These are phyloP conservation scores for Monilinia fructicola DNA, from an alignment of 2,329 filamentous ascomycete species.

Conservation along the genomic window DNA sequence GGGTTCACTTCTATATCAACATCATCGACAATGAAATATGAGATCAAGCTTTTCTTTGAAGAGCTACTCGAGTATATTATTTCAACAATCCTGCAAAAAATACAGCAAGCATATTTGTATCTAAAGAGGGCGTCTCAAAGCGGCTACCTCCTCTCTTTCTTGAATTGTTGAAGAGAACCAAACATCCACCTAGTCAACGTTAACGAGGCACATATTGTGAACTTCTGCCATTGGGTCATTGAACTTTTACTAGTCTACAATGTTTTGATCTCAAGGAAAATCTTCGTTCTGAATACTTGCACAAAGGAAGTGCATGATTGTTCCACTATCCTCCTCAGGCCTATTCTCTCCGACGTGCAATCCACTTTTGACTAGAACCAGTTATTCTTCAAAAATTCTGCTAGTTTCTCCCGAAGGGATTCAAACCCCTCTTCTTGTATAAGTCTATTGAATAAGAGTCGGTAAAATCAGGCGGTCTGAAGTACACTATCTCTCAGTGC, in stretches of 20 bases:
- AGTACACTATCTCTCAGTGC: no score
- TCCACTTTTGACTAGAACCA: not conserved
- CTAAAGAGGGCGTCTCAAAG: not conserved
- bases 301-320: constrained; percentile 14
- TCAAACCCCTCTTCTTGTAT: no score
- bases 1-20: not conserved
- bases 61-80: not conserved
- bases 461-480: not conserved
- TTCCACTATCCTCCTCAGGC: not conserved
- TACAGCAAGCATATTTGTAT: not conserved
- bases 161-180: not conserved
- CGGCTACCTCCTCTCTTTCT: no score
- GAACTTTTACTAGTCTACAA: not conserved
- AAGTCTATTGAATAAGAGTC: no score
- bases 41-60: not conserved
- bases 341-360: not conserved
- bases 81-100: not conserved
- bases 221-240: not conserved
- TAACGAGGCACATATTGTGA: not conserved
- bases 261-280: constrained; percentile 22
- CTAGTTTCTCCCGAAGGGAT: not conserved
- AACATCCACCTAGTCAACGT: not conserved
- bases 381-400: not conserved
- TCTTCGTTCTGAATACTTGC: constrained; percentile 19
- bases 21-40: not conserved